A percentile compares a stretch with the other conserved stretches of the same genome.
These are phyloP conservation scores for Lyophyllum atratum DNA, from an alignment of 768 basidiomycete genomes.

Conservation along the genomic window DNA sequence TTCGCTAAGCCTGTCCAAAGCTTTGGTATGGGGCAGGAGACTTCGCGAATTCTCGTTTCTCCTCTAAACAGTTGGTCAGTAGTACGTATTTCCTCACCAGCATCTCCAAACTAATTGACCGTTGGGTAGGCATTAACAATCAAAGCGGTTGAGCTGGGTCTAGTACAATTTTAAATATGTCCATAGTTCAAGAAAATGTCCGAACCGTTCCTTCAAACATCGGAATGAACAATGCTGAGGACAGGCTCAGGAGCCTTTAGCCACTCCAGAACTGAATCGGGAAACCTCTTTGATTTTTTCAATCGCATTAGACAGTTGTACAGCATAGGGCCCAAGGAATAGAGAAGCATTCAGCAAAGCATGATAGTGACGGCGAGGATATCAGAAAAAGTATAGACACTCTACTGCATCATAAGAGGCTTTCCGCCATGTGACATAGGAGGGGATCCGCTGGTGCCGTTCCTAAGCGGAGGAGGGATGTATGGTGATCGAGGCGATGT, in stretches of 20 bases:
- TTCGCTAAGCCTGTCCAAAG: conserved; percentile 18
- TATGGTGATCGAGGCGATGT: conserved; percentile 35
- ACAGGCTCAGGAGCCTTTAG: neutral
- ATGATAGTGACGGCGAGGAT: neutral
- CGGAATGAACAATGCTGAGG: neutral
- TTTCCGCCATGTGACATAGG: conserved; percentile 23
- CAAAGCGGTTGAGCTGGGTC: conserved; percentile 34
- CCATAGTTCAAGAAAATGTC: too few relatives aligned
- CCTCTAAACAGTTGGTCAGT: conserved; percentile 39
- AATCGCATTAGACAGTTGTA: conserved; percentile 4
- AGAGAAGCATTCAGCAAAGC: conserved; percentile 1
- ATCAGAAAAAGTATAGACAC: neutral
- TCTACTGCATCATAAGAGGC: conserved; percentile 23
- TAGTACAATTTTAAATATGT: conserved; percentile 5
- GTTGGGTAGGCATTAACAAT: conserved; percentile 31
- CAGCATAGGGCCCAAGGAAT: neutral
- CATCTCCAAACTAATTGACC: neutral
- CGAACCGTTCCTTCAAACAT: too few relatives aligned
- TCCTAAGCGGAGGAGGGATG: conserved; percentile 29
- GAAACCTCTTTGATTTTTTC: neutral
- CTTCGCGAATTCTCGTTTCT: conserved; percentile 30
- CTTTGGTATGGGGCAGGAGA: conserved; percentile 44
- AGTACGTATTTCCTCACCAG: neutral
- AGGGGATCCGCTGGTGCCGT: conserved; percentile 27
- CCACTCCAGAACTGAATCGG: neutral